phyloP scores from a whole-genome alignment of 2,329 filamentous ascomycete genomes.

The Trichoderma sp. region DNA sequence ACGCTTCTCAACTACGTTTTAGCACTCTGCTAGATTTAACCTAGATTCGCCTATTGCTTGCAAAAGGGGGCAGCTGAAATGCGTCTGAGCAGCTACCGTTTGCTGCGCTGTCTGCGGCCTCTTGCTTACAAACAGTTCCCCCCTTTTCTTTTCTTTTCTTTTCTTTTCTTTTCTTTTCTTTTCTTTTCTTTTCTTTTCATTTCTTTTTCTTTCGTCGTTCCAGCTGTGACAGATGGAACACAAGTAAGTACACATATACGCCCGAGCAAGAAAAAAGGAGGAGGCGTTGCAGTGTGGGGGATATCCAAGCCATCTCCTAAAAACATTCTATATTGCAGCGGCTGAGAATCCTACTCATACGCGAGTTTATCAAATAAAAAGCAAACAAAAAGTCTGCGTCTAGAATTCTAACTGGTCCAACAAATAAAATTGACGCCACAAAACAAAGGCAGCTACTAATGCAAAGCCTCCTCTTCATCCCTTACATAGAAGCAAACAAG shows the following conservation, averaged over 20 bases:
- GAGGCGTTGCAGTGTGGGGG: not conserved
- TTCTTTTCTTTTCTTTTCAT: not conserved
- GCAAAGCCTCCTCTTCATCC: constrained; percentile 6
- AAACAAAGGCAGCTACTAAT: constrained; percentile 19
- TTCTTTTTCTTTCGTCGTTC: not conserved
- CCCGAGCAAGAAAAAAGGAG: not conserved
- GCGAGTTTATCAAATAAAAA: not conserved
- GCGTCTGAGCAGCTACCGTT: not conserved
- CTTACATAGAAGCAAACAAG: constrained; percentile 5
- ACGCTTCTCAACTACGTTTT: not conserved
- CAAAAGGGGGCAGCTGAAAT: not conserved
- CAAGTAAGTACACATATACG: not conserved
- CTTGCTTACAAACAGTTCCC: not conserved
- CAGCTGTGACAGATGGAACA: not conserved
- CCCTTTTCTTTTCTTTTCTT: not conserved
- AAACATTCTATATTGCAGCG: constrained; percentile 25
- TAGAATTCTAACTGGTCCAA: constrained; percentile 30
- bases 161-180: not conserved
- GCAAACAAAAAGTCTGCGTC: constrained; percentile 28
- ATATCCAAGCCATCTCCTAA: not conserved
- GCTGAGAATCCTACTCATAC: constrained; percentile 23
- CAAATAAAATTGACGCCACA: constrained; percentile 14
- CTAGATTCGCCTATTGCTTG: not conserved
- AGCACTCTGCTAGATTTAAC: not conserved
- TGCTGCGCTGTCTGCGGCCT: not conserved